Percentiles rank a stretch among this genome's conserved stretches.
Evolutionary conservation across 2,329 filamentous ascomycete genomes (phyloP).

Genomic region (Phoma herbarum): DNA sequence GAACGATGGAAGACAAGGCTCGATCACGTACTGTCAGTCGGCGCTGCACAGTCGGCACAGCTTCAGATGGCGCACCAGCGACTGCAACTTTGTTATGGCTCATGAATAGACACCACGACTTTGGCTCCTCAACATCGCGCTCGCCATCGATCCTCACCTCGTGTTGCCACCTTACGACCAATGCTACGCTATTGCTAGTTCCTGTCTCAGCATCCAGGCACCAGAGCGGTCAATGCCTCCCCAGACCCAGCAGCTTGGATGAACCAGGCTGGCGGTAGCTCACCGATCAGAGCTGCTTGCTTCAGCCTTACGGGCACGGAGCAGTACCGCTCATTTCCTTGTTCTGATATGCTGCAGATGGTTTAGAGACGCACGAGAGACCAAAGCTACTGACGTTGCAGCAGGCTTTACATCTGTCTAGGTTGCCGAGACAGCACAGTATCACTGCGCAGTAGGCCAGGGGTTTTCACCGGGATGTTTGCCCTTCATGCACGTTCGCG

Average conservation of each 20-base stretch:
- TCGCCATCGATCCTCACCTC: not conserved
- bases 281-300: not conserved
- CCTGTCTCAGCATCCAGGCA: slow-evolving; percentile 5
- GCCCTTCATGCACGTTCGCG: slow-evolving; percentile 4
- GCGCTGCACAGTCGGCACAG: too few species aligned
- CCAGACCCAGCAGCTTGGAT: not conserved
- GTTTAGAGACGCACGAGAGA: not conserved
- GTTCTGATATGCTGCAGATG: not conserved
- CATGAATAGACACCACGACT: not conserved
- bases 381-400: too few species aligned
- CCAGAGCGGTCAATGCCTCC: not conserved
- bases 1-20: too few species aligned
- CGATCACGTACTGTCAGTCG: too few species aligned
- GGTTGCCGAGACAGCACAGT: not conserved
- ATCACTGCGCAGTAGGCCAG: not conserved
- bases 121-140: not conserved
- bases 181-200: not conserved
- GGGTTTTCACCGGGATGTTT: not conserved
- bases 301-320: not conserved
- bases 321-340: not conserved
- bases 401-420: not conserved
- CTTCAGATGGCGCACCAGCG: too few species aligned
- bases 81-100: not conserved
- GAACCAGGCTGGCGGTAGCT: not conserved
- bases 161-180: not conserved